Evolutionary conservation across 1,139 yeast species (phyloP).

Genomic region (Pichia sp.): DNA sequence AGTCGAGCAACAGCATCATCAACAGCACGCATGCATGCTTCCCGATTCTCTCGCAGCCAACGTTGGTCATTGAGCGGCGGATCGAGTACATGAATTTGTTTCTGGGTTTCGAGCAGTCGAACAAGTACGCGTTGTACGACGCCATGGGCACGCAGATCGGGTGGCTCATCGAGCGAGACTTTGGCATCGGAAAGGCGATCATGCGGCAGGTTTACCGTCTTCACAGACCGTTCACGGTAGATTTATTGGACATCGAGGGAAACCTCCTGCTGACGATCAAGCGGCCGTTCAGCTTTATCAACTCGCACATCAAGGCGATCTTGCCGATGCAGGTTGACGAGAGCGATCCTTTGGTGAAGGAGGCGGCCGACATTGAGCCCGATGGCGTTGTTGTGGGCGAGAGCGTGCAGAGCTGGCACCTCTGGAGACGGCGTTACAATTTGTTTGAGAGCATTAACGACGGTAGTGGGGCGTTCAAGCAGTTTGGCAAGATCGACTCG

Average conservation of each 20-base stretch:
- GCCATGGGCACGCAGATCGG: conserved; percentile 72
- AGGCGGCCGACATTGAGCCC: conserved; percentile 21
- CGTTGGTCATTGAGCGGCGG: conserved; percentile 80
- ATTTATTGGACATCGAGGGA: conserved; percentile 69
- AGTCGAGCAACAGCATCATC: conserved; percentile 8
- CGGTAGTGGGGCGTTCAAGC: conserved; percentile 45
- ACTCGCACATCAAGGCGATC: conserved; percentile 75
- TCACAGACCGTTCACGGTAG: conserved; percentile 84
- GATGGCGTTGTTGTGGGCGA: conserved; percentile 66
- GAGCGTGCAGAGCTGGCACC: conserved; percentile 87
- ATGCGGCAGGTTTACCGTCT: conserved; percentile 77
- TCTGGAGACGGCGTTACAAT: conserved; percentile 85
- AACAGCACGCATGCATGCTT: conserved; percentile 40
- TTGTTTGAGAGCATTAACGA: conserved; percentile 46
- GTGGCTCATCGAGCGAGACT: conserved; percentile 73
- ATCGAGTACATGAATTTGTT: conserved; percentile 83
- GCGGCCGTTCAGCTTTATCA: conserved; percentile 83
- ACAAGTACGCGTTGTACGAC: conserved; percentile 70
- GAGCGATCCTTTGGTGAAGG: conserved; percentile 11
- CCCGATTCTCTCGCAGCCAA: conserved; percentile 49
- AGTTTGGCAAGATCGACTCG: conserved; percentile 83
- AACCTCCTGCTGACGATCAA: conserved; percentile 63
- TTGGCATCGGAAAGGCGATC: conserved; percentile 62
- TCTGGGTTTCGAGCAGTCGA: conserved; percentile 89
- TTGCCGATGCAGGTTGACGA: conserved; percentile 41